Base-by-base conservation (phyloP, 148 eudicot genomes). In the Vaccinium myrtillus region DNA sequence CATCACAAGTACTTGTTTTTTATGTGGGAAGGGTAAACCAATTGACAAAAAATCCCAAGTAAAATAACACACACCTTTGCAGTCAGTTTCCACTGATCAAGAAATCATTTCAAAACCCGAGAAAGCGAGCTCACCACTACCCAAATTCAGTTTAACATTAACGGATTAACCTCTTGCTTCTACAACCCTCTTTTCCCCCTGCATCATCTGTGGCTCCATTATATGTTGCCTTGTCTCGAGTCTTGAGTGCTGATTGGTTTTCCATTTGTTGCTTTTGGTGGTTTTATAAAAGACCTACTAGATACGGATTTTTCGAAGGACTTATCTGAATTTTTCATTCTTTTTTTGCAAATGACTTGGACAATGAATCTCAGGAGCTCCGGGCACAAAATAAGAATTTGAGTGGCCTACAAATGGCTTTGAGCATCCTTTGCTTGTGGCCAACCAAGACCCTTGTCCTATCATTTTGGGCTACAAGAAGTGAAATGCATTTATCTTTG, bases 61-160 rank as follows among this genome's bases (percentile, higher is more conserved):
- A 8, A 63, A 63, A n/a, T 25, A 21, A 21, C 25, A 21, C 10
- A 1, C n/a, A 21, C 27, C n/a, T 63, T 63, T 21, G 4, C 27
- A 63, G 69, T 63, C 65, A 59, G 65, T 61, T n/a, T n/a, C 69
- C 69, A 63, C 69, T 63, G 27, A 63, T 63, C 69, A n/a, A 63
- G 27, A 63, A 25, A 63, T 63, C 69, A 21, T 63, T 59, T 63
- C 69, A 6, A 14, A 63, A n/a, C 25, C 11, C 69, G 9, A 61
- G 69, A 61, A 61, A 21, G 69, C 2, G 11, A 21, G 25, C 69
- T 21, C 27, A 61, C 12, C 27, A 4, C 27, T 61, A 8, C 69
- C 69, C 25, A 61, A 61, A 6, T n/a, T 21, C 27, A 59, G 9
- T 21, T 63, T 8, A 21, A n/a, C 69, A 7, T 63, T 63, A 63